A percentile compares a stretch with the other conserved stretches of the same genome.
phyloP scores from a whole-genome alignment of 148 eudicot species.

The Nepenthes mirabilis region DNA sequence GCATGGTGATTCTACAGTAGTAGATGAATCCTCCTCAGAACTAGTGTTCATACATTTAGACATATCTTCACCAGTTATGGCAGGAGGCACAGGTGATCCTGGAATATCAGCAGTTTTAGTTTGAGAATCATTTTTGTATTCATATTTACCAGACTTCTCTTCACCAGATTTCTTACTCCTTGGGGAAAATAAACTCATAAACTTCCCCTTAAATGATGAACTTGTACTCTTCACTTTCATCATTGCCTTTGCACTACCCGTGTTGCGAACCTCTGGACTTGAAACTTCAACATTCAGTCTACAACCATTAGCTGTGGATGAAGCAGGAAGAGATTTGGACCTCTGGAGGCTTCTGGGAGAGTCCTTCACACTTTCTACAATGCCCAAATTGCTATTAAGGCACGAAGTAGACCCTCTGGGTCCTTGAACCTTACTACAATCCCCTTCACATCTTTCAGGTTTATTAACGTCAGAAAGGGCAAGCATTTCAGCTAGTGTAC shows the following conservation, averaged over 20 bases:
- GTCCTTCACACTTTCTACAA: conserved; percentile 20
- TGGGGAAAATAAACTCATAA: conserved; percentile 75
- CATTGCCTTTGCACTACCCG: conserved; percentile 27
- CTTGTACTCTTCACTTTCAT: conserved; percentile 35
- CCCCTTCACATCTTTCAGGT: conserved; percentile 26
- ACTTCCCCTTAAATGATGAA: conserved; percentile 59
- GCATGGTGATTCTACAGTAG: conserved; percentile 14
- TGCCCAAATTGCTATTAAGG: conserved; percentile 19
- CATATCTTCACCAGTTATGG: conserved; percentile 10
- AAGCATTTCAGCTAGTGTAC: conserved; percentile 96
- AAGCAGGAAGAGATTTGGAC: conserved; percentile 83
- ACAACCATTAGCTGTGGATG: conserved; percentile 31
- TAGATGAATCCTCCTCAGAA: conserved; percentile 16
- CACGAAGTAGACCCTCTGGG: conserved; percentile 44
- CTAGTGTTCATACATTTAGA: conserved; percentile 13
- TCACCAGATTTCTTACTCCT: conserved; percentile 48
- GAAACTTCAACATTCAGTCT: conserved; percentile 23
- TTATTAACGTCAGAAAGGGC: conserved; percentile 73
- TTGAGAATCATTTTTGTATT: conserved; percentile 21
- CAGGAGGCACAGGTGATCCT: conserved; percentile 13
- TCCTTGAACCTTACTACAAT: conserved; percentile 19
- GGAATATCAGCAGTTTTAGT: conserved; percentile 13
- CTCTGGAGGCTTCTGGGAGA: conserved; percentile 56
- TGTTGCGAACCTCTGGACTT: conserved; percentile 23
- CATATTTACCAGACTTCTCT: conserved; percentile 28